These are phyloP conservation scores for Xylaria acuta DNA, from an alignment of 495 filamentous ascomycete genomes.

Conservation along the genomic window DNA sequence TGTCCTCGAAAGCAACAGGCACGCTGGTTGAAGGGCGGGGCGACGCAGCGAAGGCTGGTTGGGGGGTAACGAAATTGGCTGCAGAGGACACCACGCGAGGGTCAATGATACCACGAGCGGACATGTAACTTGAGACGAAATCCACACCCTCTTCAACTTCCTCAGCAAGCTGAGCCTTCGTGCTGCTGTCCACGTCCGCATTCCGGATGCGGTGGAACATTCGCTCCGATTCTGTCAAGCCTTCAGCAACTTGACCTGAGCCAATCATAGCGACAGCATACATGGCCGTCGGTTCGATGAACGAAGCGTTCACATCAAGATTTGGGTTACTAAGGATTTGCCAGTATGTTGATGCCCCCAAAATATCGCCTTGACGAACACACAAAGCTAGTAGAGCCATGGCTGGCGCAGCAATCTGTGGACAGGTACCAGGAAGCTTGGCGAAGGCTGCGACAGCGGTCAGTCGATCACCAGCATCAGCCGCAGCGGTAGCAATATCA, in stretches of 20 bases:
- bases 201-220: slow-evolving; percentile 84
- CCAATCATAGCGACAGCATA: slow-evolving; percentile 83
- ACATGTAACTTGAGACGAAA: slow-evolving; percentile 81
- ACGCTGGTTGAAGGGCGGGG: slow-evolving; percentile 47
- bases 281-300: slow-evolving; percentile 87
- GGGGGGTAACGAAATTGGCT: slow-evolving; percentile 34
- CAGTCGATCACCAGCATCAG: slow-evolving; percentile 76
- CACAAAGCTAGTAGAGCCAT: slow-evolving; percentile 86
- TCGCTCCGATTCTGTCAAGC: slow-evolving; percentile 73
- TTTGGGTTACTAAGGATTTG: slow-evolving; percentile 67
- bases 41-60: slow-evolving; percentile 43
- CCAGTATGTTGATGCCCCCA: slow-evolving; percentile 78
- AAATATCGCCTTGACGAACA: slow-evolving; percentile 77
- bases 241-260: slow-evolving; percentile 77
- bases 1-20: slow-evolving; percentile 67
- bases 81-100: slow-evolving; percentile 49
- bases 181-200: slow-evolving; percentile 46
- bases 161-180: slow-evolving; percentile 64
- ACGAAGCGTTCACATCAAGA: slow-evolving; percentile 62
- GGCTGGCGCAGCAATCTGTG: slow-evolving; percentile 66
- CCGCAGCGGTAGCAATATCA: slow-evolving; percentile 63
- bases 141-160: slow-evolving; percentile 88
- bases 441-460: slow-evolving; percentile 73
- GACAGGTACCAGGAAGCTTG: slow-evolving; percentile 55
- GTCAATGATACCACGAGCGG: slow-evolving; percentile 53